A percentile compares a stretch with the other conserved stretches of the same genome.
Evolutionary conservation across 1,284 basidiomycete species (phyloP).

Genomic region (Gastroboletus turbinatus): DNA sequence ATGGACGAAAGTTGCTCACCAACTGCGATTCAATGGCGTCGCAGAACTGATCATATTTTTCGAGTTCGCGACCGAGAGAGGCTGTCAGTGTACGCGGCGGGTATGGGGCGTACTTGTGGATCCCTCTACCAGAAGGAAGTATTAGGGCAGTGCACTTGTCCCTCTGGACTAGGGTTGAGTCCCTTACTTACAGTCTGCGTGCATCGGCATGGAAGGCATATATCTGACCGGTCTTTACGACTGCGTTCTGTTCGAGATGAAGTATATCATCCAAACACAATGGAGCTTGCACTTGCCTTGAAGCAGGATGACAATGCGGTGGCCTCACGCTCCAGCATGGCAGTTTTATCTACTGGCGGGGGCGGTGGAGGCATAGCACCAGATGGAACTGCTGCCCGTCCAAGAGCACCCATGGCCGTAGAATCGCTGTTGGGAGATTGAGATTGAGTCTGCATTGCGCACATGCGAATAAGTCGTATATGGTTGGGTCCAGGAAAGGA

Average conservation of each 20-base stretch:
- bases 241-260: constrained; percentile 49
- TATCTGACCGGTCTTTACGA: constrained; percentile 66
- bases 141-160: neutral
- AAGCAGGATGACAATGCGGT: constrained; percentile 54
- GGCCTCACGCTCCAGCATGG: constrained; percentile 63
- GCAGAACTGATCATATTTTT: constrained; percentile 75
- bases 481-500: constrained; percentile 22
- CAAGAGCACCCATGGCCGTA: constrained; percentile 13
- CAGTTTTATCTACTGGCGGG: constrained; percentile 41
- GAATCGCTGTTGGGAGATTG: constrained; percentile 22
- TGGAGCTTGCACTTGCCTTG: constrained; percentile 42
- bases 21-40: constrained; percentile 71
- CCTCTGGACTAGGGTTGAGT: neutral
- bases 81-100: constrained; percentile 64
- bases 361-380: constrained; percentile 62
- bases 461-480: neutral
- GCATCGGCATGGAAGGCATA: constrained; percentile 67
- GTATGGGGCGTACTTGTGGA: constrained; percentile 55
- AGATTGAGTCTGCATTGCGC: constrained; percentile 17
- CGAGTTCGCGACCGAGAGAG: constrained; percentile 66
- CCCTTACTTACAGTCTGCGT: constrained; percentile 53
- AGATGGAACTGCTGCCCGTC: constrained; percentile 6
- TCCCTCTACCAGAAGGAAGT: constrained; percentile 39
- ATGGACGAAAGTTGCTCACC: constrained; percentile 40
- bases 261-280: neutral